phyloP scores from a whole-genome alignment of 768 basidiomycete species.

The Termitomyces sp. region DNA sequence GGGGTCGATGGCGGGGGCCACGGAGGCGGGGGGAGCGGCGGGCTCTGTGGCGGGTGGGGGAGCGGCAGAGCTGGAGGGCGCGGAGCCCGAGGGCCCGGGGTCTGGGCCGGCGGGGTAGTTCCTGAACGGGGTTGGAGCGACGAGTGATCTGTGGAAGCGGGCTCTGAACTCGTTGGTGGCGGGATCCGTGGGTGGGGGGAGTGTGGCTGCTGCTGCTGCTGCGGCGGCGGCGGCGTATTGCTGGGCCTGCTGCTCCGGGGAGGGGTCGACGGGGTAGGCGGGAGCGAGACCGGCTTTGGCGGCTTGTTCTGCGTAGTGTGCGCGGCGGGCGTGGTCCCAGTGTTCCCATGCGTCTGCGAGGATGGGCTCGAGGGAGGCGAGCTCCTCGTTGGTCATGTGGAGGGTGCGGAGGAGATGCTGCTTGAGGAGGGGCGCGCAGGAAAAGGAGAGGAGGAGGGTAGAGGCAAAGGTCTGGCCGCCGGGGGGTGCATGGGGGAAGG shows the following conservation, averaged over 20 bases:
- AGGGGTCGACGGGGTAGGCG: slow-evolving; percentile 19
- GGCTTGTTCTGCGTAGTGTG: slow-evolving; percentile 36
- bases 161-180: slow-evolving; percentile 52
- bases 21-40: slow-evolving; percentile 9
- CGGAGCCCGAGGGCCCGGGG: neutral
- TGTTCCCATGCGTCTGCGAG: slow-evolving; percentile 84
- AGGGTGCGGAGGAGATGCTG: slow-evolving; percentile 68
- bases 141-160: slow-evolving; percentile 57
- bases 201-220: neutral
- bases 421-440: slow-evolving; percentile 68
- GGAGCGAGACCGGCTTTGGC: slow-evolving; percentile 26
- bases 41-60: neutral
- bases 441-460: slow-evolving; percentile 69
- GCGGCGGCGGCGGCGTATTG: slow-evolving; percentile 15
- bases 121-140: slow-evolving; percentile 56
- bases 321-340: slow-evolving; percentile 66
- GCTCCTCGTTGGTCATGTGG: slow-evolving; percentile 73
- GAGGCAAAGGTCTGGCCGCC: slow-evolving; percentile 80
- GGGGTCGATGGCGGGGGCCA: slow-evolving; percentile 33
- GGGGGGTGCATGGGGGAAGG: slow-evolving; percentile 53
- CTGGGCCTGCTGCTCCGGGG: slow-evolving; percentile 12
- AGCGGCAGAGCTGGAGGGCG: neutral
- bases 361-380: slow-evolving; percentile 70
- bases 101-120: slow-evolving; percentile 16
- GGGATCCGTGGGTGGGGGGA: slow-evolving; percentile 13